Evolutionary conservation across 176 grass and related monocot genomes (phyloP).

Genomic region (Oryza longistaminata): DNA sequence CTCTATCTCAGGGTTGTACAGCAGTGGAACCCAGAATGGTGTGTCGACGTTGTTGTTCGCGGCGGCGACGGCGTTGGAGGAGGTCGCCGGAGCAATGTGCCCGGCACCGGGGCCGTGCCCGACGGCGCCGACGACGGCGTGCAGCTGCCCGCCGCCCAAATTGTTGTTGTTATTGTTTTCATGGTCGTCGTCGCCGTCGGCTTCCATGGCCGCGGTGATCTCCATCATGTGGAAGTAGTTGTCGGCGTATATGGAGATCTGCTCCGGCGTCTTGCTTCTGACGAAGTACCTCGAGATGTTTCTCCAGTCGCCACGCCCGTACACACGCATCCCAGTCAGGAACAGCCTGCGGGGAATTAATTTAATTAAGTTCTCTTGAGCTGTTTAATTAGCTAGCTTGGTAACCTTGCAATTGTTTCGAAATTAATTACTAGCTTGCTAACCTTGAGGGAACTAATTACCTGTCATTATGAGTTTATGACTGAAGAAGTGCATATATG

Average conservation of each 20-base stretch:
- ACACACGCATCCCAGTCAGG: not conserved
- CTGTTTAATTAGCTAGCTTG: no score
- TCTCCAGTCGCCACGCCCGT: slow-evolving; percentile 31
- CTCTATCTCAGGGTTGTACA: not conserved
- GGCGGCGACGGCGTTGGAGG: not conserved
- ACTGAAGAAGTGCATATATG: not conserved
- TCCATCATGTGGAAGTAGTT: slow-evolving; percentile 26
- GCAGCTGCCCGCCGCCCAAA: not conserved
- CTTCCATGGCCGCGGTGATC: no score
- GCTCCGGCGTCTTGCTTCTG: not conserved
- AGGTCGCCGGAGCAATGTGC: not conserved
- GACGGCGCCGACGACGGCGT: not conserved
- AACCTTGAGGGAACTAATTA: no score
- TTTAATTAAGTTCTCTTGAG: no score
- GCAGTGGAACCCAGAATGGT: not conserved
- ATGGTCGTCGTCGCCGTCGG: no score
- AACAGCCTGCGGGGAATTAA: slow-evolving; percentile 4
- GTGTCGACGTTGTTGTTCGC: not conserved
- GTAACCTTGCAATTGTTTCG: no score
- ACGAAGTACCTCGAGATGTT: slow-evolving; percentile 37
- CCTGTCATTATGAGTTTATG: not conserved
- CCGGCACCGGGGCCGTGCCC: not conserved
- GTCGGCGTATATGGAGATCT: slow-evolving; percentile 36
- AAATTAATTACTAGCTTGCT: no score
- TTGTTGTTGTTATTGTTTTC: not conserved